phyloP scores from a whole-genome alignment of 106 monocot species.

The Phalaenopsis aphrodite region DNA sequence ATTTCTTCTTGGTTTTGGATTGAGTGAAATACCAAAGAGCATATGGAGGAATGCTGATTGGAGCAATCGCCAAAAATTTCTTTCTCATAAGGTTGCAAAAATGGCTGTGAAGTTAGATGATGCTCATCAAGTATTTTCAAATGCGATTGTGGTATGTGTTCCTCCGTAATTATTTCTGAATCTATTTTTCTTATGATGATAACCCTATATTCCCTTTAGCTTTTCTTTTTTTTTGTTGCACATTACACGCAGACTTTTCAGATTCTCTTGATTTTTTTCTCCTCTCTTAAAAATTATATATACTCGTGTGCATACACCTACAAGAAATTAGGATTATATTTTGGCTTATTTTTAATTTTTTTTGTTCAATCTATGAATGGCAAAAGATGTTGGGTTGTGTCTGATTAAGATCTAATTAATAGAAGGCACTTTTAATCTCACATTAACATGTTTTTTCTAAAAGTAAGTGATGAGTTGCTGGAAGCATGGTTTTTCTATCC shows the following conservation, averaged over 20 bases:
- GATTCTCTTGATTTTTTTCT: not conserved
- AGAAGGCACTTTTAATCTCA: not conserved
- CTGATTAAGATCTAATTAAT: not conserved
- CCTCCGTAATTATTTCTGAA: not conserved
- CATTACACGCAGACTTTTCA: not conserved
- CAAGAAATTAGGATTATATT: not conserved
- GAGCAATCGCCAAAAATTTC: conserved; percentile 82
- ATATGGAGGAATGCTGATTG: conserved; percentile 97
- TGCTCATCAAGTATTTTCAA: conserved; percentile 96
- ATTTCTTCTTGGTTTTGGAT: conserved; percentile 97
- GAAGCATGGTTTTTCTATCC: too few relatives aligned
- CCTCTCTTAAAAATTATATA: not conserved
- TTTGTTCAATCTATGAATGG: not conserved
- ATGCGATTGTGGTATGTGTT: conserved; percentile 85
- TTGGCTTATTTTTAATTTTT: not conserved
- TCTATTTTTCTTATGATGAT: not conserved
- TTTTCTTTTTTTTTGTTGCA: not conserved
- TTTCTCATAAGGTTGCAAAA: conserved; percentile 92
- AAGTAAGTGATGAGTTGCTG: too few relatives aligned
- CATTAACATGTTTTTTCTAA: too few relatives aligned
- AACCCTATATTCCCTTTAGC: not conserved
- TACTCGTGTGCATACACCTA: not conserved
- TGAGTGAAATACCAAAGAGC: conserved; percentile 95
- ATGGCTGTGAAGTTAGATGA: conserved; percentile 94
- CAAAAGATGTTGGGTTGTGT: too few relatives aligned